A percentile compares a stretch with the other conserved stretches of the same genome.
These are phyloP conservation scores for Fusarium caatingaense DNA, from an alignment of 2,329 filamentous ascomycete genomes.

Conservation along the genomic window DNA sequence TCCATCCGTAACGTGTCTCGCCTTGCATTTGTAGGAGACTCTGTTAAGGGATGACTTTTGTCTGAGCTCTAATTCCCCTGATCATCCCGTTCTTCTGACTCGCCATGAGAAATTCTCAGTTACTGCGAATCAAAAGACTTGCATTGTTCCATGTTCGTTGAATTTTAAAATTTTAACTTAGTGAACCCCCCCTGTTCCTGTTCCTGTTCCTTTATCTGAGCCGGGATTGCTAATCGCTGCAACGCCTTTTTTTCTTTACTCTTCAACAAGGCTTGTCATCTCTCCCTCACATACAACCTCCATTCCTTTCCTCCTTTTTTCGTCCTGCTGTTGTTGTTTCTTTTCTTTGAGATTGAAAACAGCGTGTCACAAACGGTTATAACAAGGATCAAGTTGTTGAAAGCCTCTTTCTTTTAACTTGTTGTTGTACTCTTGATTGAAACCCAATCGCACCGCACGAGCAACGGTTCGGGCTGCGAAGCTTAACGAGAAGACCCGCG, in stretches of 20 bases:
- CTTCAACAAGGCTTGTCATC: constrained; percentile 3
- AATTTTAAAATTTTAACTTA: background rate
- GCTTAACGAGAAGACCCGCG: constrained; percentile 12
- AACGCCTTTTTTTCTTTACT: constrained; percentile 27
- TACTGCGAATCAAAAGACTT: background rate
- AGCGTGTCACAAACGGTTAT: constrained; percentile 1
- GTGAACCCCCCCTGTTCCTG: constrained; percentile 12
- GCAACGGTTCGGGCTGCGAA: constrained; percentile 6
- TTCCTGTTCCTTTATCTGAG: constrained; percentile 18
- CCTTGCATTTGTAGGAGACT: background rate
- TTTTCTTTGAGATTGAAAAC: constrained; percentile 8
- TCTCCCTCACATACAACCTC: constrained; percentile 20
- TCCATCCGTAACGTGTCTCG: constrained; percentile 17
- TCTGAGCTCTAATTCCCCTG: constrained; percentile 23
- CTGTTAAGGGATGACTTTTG: constrained; percentile 19
- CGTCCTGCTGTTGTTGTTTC: constrained; percentile 3
- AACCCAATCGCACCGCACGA: constrained; percentile 15
- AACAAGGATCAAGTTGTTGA: background rate
- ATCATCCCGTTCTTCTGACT: constrained; percentile 34
- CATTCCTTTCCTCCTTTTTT: constrained; percentile 14
- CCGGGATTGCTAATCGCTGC: constrained; percentile 39
- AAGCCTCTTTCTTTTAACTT: background rate
- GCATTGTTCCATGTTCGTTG: background rate
- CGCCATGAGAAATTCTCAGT: constrained; percentile 1
- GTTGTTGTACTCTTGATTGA: constrained; percentile 11